phyloP scores from a whole-genome alignment of 495 filamentous ascomycete genomes.

The Aspergillus kassunensis region DNA sequence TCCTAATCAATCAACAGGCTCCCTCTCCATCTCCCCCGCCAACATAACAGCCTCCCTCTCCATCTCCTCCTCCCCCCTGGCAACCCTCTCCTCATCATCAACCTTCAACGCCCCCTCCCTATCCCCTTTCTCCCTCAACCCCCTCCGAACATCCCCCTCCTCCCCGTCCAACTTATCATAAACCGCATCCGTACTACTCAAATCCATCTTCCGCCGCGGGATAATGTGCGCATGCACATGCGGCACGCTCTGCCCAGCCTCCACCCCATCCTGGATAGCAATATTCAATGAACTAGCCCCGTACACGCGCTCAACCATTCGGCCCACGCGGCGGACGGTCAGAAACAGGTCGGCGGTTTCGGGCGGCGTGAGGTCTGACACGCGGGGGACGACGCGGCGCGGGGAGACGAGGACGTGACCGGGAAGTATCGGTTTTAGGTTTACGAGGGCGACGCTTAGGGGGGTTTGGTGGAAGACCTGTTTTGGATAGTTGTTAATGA shows the following conservation, averaged over 20 bases:
- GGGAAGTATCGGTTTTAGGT: constrained; percentile 89
- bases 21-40: constrained; percentile 49
- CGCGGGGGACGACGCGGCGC: constrained; percentile 58
- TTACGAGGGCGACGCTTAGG: constrained; percentile 79
- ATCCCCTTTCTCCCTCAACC: constrained; percentile 47
- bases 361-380: constrained; percentile 65
- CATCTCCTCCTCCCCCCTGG: constrained; percentile 76
- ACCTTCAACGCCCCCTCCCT: constrained; percentile 41
- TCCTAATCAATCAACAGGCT: constrained; percentile 16
- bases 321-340: constrained; percentile 75
- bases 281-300: constrained; percentile 78
- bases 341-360: constrained; percentile 84
- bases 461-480: constrained; percentile 82
- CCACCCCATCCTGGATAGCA: constrained; percentile 83
- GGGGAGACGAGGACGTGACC: constrained; percentile 82
- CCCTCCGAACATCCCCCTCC: constrained; percentile 73
- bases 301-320: constrained; percentile 72
- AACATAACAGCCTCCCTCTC: constrained; percentile 67
- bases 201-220: constrained; percentile 59
- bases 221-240: constrained; percentile 96
- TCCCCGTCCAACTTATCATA: constrained; percentile 82
- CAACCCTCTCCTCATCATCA: constrained; percentile 65
- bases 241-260: constrained; percentile 84
- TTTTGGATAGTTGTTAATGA: background rate
- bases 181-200: constrained; percentile 59